Evolutionary conservation across 768 basidiomycete genomes (phyloP), one percentile per base, ranked within the genome.

Genomic region (Tricholoma saponaceum): DNA sequence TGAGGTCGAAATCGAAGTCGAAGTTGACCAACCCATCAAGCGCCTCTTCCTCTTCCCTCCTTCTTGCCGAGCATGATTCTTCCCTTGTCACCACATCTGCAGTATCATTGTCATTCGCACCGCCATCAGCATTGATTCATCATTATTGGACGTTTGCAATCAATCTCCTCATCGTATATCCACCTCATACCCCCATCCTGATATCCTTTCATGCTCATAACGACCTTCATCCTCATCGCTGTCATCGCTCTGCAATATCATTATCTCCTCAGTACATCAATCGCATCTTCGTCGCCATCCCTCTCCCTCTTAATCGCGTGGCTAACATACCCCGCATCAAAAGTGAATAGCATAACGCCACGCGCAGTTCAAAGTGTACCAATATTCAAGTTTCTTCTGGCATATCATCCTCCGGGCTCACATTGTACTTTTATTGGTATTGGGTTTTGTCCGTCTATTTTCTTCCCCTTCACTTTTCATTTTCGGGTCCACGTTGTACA

Each of bases 21-120:
- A 83, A 64, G 74, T 87, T 7, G 68, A 74, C 53, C 79, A 79
- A 60, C 75, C 79, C 61, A 70, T 76, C 43, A 89, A 90, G 70
- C 76, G 83, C 32, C 75, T 92, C 41, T 91, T 92, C 74, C 74
- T 85, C 54, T 92, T 91, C 68, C 77, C 82, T 18, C 79, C 72
- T 22, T 64, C 68, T 26, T 30, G 33, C 8, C 47, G 35, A 58
- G 25, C 50, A 49, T 62, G 57, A 56, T 43, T 55, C 16, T 18
- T 60, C 46, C 43, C 55, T 41, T 47, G 32, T n/a, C 47, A 50
- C 56, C 35, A 58, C 50, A 43, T 57, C 50, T 18, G 52, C 49
- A n/a, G 32, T 43, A 55, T 44, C 41, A 8, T 46, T 43, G 23
- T 58, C 28, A 22, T 51, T 46, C 12, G 23, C 16, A 28, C 16